A percentile compares a stretch with the other conserved stretches of the same genome.
Evolutionary conservation across 2,329 filamentous ascomycete species (phyloP).

Genomic region (Ophiostoma triangulosporum): DNA sequence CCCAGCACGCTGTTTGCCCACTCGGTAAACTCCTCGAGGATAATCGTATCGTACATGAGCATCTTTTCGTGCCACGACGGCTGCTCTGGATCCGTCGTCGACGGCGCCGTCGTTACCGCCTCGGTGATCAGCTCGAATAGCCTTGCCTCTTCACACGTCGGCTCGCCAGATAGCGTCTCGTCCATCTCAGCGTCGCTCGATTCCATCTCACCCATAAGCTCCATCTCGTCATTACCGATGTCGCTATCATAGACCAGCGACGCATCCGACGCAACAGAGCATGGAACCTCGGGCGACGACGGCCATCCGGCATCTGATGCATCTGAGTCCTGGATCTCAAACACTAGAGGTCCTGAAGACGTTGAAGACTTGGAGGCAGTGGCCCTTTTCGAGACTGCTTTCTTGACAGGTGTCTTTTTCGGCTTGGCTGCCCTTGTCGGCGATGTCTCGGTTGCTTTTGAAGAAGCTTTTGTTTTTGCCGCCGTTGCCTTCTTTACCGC

Average conservation of each 20-base stretch:
- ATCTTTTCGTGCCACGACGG: slow-evolving; percentile 88
- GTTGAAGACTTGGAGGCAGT: not conserved
- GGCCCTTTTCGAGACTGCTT: slow-evolving; percentile 17
- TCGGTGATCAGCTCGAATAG: slow-evolving; percentile 41
- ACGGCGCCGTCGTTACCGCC: slow-evolving; percentile 38
- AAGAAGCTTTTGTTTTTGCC: no score
- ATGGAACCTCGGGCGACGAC: slow-evolving; percentile 15
- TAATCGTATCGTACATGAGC: slow-evolving; percentile 79
- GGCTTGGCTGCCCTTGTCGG: not conserved
- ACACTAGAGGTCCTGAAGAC: not conserved
- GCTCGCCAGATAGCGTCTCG: slow-evolving; percentile 23
- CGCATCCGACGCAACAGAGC: slow-evolving; percentile 15
- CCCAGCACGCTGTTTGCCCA: slow-evolving; percentile 70
- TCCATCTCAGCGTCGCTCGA: slow-evolving; percentile 22
- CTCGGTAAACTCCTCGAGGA: slow-evolving; percentile 68
- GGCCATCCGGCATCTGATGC: slow-evolving; percentile 25
- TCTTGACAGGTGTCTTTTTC: slow-evolving; percentile 6
- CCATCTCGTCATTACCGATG: slow-evolving; percentile 6
- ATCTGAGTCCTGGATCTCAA: slow-evolving; percentile 13
- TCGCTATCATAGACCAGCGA: slow-evolving; percentile 11
- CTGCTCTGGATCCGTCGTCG: slow-evolving; percentile 31
- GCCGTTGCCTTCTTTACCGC: no score
- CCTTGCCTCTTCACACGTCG: slow-evolving; percentile 27
- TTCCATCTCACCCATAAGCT: slow-evolving; percentile 16
- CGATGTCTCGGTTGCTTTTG: not conserved